Evolutionary conservation across 2,329 filamentous ascomycete species (phyloP), one percentile per base, ranked within the genome.

Genomic region (Golovinomyces cichoracearum): DNA sequence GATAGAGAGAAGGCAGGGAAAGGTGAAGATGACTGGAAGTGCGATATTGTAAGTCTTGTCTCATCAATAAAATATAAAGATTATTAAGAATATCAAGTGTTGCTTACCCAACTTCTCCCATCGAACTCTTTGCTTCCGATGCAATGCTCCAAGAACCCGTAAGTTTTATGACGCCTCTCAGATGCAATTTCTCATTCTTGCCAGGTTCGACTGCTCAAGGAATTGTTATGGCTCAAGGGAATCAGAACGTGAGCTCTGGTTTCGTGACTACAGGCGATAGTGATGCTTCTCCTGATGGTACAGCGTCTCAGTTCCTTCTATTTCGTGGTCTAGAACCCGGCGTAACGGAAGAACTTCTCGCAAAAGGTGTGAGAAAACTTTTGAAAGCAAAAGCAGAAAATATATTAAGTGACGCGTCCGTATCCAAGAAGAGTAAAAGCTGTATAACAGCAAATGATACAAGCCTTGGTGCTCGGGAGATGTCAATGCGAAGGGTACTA

Each of bases 401-500:
- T 13, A 53, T 60, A 9, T 65, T 55, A 64, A 64, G 55, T 53
- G 63, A 56, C 54, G 51, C 52, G 23, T 52, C 53, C 23, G 37
- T 49, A 13, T 33, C 48, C 4, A 64, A 63, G 44, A 64, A 67
- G 27, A 60, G 64, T 13, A 72, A 73, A 52, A 66, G 73, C 3
- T 64, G 67, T 13, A 73, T 71, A 3, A 73, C 71, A 4, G 57
- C 60, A 4, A 72, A 69, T 10, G 68, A 70, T 15, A 66, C 73
- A 33, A 61, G 56, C 38, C 48, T 61, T 1, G 83, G 83, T 35
- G 83, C 83, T 3, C 73, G 71, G 50, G 75, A 78, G 27, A 76
- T 78, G 19, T 83, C 81, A n/a, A 65, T 92, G 7, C 74, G 80
- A 52, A 75, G 83, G 47, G 75, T 90, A 1, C 73, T 90, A 52